phyloP scores from a whole-genome alignment of 2,329 filamentous ascomycete genomes.

The Fonsecaea pedrosoi region DNA sequence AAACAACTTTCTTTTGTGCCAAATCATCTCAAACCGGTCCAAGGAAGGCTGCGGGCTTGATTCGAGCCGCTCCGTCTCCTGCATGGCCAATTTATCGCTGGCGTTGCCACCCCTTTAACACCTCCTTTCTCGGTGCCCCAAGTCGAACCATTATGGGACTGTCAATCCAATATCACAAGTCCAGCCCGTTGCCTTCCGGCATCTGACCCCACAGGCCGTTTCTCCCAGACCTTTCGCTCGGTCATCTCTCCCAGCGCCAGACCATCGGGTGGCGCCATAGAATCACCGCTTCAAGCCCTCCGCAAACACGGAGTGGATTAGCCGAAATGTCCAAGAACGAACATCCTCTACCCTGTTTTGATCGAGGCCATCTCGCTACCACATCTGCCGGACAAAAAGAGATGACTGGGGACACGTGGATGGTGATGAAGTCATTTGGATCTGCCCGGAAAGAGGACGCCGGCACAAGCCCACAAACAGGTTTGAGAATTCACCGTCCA shows the following conservation, averaged over 20 bases:
- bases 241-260: not conserved
- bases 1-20: not conserved
- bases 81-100: not conserved
- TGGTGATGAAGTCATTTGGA: constrained; percentile 4
- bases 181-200: not conserved
- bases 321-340: constrained; percentile 5
- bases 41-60: constrained; percentile 10
- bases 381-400: constrained; percentile 14
- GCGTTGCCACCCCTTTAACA: constrained; percentile 5
- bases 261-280: constrained; percentile 14
- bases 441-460: constrained; percentile 6
- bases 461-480: constrained; percentile 4
- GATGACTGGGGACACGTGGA: constrained; percentile 23
- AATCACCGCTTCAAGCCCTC: constrained; percentile 4
- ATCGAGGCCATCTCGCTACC: constrained; percentile 25
- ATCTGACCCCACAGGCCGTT: not conserved
- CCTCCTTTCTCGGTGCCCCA: not conserved
- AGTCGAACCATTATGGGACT: not conserved
- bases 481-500: constrained; percentile 16
- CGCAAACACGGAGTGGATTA: constrained; percentile 10
- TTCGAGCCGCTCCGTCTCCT: constrained; percentile 7
- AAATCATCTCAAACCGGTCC: not conserved
- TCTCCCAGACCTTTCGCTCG: not conserved
- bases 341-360: constrained; percentile 14
- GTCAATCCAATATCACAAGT: constrained; percentile 11